Conservation (phyloP, 2,329 filamentous ascomycete species). For the Aspergillus glaucus region DNA sequence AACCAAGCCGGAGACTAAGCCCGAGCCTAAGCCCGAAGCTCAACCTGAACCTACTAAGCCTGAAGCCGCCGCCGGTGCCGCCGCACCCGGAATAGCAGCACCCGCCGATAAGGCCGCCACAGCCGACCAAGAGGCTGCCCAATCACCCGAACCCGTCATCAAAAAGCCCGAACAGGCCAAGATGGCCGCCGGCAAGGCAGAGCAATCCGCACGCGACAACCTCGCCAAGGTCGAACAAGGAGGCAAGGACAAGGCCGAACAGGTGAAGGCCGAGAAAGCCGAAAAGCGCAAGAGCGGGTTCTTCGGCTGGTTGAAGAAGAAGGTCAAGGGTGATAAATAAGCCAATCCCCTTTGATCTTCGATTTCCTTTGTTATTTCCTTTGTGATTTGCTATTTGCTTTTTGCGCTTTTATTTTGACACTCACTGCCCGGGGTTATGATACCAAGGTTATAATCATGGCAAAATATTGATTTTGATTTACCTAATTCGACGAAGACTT, state of each 20-base stretch:
- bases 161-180: constrained; percentile 9
- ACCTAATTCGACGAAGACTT: no score
- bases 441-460: no score
- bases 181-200: constrained; percentile 1
- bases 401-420: no score
- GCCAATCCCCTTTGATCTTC: no score
- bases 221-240: constrained; percentile 8
- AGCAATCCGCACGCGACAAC: constrained; percentile 1
- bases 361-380: no score
- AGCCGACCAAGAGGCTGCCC: not conserved
- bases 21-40: not conserved
- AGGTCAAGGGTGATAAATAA: constrained; percentile 15
- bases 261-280: constrained; percentile 8
- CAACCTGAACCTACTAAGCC: no score
- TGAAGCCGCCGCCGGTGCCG: no score
- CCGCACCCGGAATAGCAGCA: no score
- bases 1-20: not conserved
- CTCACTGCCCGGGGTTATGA: no score
- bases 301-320: constrained; percentile 24
- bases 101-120: not conserved
- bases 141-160: constrained; percentile 1
- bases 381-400: no score
- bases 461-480: no score
- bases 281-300: constrained; percentile 23
- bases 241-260: constrained; percentile 7